phyloP scores from a whole-genome alignment of 345 rosid genomes.

The Anacardium occidentale region DNA sequence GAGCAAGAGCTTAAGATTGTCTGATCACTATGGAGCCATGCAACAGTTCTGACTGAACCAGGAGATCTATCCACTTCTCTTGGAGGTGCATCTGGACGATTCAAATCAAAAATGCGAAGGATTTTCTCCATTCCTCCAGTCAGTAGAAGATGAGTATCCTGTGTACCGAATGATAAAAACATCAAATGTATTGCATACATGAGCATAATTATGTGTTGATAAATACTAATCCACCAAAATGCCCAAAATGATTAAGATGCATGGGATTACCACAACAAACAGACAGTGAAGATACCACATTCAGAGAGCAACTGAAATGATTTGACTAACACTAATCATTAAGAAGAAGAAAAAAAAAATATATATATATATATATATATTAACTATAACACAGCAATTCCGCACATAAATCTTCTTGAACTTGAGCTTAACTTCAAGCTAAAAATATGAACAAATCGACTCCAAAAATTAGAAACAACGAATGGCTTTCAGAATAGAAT shows the following conservation, averaged over 20 bases:
- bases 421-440: no score
- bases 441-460: not conserved
- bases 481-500: not conserved
- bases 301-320: no score
- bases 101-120: slow-evolving; percentile 38
- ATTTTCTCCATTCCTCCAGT: slow-evolving; percentile 46
- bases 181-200: not conserved
- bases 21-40: slow-evolving; percentile 48
- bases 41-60: slow-evolving; percentile 45
- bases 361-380: not conserved
- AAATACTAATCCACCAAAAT: not conserved
- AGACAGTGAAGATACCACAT: not conserved
- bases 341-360: no score
- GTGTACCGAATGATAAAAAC: slow-evolving; percentile 7
- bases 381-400: slow-evolving; percentile 26
- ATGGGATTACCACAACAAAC: no score
- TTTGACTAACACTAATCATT: no score
- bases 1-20: slow-evolving; percentile 42
- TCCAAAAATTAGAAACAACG: no score
- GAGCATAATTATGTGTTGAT: not conserved
- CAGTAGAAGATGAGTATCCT: slow-evolving; percentile 44
- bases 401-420: no score
- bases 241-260: not conserved
- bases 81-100: slow-evolving; percentile 42
- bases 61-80: slow-evolving; percentile 44